Evolutionary conservation across 140 eudicot species (phyloP).

Genomic region (Cichorium intybus): DNA sequence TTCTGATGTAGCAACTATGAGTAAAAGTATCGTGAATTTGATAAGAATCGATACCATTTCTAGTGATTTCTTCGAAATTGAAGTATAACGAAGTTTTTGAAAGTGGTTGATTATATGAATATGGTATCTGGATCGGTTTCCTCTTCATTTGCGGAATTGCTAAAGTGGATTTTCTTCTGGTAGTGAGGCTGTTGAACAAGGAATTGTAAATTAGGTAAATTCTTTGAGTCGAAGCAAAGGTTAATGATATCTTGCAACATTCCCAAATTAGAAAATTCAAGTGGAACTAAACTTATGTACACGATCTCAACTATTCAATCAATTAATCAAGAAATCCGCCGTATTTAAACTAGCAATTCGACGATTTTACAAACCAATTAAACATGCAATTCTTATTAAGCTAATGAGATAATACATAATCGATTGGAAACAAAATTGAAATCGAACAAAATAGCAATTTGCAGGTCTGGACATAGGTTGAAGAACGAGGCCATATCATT

Average conservation of each 20-base stretch:
- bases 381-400: too few relatives aligned
- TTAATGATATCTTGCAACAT: constrained; percentile 11
- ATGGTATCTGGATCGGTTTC: constrained; percentile 6
- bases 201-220: constrained; percentile 19
- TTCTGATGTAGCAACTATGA: constrained; percentile 35
- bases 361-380: too few relatives aligned
- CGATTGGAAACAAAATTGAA: constrained; percentile 1
- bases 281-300: not conserved
- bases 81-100: not conserved
- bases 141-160: constrained; percentile 26
- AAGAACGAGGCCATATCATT: too few relatives aligned
- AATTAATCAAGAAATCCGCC: constrained; percentile 1
- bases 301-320: not conserved
- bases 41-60: constrained; percentile 14
- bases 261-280: constrained; percentile 1
- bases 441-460: not conserved
- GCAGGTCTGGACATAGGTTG: too few relatives aligned
- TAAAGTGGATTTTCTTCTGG: constrained; percentile 17
- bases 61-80: constrained; percentile 13
- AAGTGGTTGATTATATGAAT: not conserved
- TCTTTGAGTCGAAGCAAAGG: constrained; percentile 24
- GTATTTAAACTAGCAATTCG: too few relatives aligned
- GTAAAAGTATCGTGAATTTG: constrained; percentile 16
- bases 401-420: not conserved
- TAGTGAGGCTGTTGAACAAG: constrained; percentile 28